Conservation (phyloP, 2,329 filamentous ascomycete species). For the Phoma sp. region DNA sequence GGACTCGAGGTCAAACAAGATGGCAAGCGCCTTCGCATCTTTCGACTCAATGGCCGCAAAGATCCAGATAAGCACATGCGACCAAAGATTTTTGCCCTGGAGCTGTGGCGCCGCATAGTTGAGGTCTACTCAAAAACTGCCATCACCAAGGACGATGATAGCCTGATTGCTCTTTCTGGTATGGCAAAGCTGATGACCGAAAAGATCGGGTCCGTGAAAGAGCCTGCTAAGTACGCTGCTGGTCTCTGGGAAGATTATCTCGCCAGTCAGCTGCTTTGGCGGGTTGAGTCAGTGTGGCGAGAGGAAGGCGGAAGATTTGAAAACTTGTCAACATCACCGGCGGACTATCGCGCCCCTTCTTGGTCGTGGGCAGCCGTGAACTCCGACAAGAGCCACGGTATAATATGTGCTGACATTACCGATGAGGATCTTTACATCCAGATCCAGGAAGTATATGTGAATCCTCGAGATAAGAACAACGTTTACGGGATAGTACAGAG, state of each 20-base stretch:
- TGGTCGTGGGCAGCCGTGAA: conserved; percentile 30
- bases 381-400: not conserved
- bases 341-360: conserved; percentile 19
- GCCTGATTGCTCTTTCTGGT: conserved; percentile 2
- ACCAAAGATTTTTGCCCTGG: not conserved
- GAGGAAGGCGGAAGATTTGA: not conserved
- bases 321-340: not conserved
- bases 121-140: not conserved
- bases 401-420: not conserved
- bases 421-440: not conserved
- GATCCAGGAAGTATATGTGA: not conserved
- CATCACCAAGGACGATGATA: not conserved
- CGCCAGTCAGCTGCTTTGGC: not conserved
- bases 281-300: not conserved
- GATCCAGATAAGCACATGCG: not conserved
- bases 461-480: not conserved
- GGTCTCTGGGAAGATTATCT: not conserved
- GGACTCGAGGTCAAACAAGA: not conserved
- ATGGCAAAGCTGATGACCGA: not conserved
- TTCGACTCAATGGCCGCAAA: not conserved
- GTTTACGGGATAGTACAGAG: not conserved
- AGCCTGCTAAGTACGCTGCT: not conserved
- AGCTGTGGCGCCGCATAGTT: not conserved
- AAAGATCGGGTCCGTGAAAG: not conserved
- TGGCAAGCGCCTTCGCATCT: not conserved